A percentile compares a stretch with the other conserved stretches of the same genome.
Evolutionary conservation across 1,139 yeast genomes (phyloP).

Genomic region (Saccharomycopsis phalli): DNA sequence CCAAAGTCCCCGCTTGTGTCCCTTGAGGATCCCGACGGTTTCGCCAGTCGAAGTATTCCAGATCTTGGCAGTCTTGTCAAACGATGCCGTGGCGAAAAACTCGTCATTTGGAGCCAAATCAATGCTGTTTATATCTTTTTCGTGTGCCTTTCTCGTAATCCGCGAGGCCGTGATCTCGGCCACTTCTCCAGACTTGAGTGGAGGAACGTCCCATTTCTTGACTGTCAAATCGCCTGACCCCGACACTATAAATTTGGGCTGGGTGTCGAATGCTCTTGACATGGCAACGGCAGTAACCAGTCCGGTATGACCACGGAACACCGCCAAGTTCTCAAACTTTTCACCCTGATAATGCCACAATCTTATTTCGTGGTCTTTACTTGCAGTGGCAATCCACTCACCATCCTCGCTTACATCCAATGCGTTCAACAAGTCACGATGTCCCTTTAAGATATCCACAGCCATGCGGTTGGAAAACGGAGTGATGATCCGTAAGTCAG

Average conservation of each 20-base stretch:
- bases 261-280: conserved; percentile 46
- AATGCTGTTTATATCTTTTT: conserved; percentile 84
- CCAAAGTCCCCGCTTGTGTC: conserved; percentile 94
- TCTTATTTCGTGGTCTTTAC: conserved; percentile 82
- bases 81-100: conserved; percentile 88
- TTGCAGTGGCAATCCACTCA: conserved; percentile 80
- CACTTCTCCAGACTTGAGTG: conserved; percentile 29
- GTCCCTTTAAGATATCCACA: conserved; percentile 65
- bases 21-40: conserved; percentile 70
- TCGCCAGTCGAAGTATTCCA: conserved; percentile 86
- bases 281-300: conserved; percentile 77
- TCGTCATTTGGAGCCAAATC: conserved; percentile 87
- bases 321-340: conserved; percentile 32
- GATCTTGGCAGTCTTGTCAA: conserved; percentile 81
- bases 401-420: conserved; percentile 77
- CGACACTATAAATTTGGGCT: conserved; percentile 70
- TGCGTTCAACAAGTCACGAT: conserved; percentile 74
- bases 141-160: conserved; percentile 93
- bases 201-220: conserved; percentile 79
- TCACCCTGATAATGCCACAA: conserved; percentile 56
- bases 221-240: conserved; percentile 87
- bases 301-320: conserved; percentile 75
- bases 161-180: conserved; percentile 48
- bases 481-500: conserved; percentile 70
- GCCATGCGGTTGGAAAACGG: conserved; percentile 47